Base-by-base conservation (phyloP, 2,329 filamentous ascomycete species). In the Xylaria multiplex region DNA sequence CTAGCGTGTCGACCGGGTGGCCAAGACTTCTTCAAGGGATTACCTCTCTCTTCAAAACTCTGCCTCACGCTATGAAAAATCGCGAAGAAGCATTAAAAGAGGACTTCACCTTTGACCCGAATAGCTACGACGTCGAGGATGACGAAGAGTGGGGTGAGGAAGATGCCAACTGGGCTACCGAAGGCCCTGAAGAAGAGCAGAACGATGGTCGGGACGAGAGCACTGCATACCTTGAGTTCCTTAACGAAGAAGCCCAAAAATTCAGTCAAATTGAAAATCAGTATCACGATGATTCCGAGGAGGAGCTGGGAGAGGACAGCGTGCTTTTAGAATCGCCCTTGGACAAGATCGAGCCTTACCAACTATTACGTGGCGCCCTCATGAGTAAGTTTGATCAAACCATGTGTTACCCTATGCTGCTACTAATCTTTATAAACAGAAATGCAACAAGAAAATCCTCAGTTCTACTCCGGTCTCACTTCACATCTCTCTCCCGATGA, bases 1-100 rank as follows among this genome's bases (percentile, higher is more conserved):
- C 87, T n/a, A 98, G 94, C 75, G 92, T 99, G 32, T 93, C 96
- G 71, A 92, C 93, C 71, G 96, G 96, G 60, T 99, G 96, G 96
- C 95, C 95, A 8, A 88, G 96, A 74, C 83, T 99, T 71, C 86
- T 99, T 50, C 92, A 81, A 76, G 96, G 96, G 43, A 91, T 97
- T 62, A 95, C 96, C 7, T 87, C 92, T 67, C 85, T 99, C 45
- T 99, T 99, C 88, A 92, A 93, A 77, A 95, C 94, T 6, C 84
- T 99, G 57, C 96, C 96, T 45, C 86, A 88, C 24, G 96, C 96
- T 2, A 83, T 97, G 76, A 95, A 94, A 82, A 94, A 95, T 76
- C 93, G 96, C 6, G 95, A 98, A 77, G 94, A 97, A 72, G 93
- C 93, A 13, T 89, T 96, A 65, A 93, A 91, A 75, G 95, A 97